These are phyloP conservation scores for Monosporascus sp. DNA, from an alignment of 2,329 filamentous ascomycete genomes.

Conservation along the genomic window DNA sequence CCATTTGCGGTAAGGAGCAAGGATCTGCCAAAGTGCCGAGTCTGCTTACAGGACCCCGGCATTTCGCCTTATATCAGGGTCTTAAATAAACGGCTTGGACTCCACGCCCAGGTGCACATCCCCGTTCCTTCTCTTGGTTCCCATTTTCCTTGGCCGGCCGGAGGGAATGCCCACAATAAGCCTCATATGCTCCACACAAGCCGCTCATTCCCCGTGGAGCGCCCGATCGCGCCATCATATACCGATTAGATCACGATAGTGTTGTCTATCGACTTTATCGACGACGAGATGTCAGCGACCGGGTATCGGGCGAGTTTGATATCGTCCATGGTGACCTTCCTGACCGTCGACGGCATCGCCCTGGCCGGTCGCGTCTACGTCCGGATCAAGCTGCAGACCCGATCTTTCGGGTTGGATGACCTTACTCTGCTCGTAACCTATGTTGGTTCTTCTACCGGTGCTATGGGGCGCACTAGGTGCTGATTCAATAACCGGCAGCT, in stretches of 20 bases:
- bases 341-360: slow-evolving; percentile 18
- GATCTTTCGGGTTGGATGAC: slow-evolving; percentile 26
- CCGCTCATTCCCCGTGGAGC: not conserved
- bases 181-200: too few species aligned
- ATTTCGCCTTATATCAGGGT: too few species aligned
- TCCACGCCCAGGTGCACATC: too few species aligned
- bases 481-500: slow-evolving; percentile 12
- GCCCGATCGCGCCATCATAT: not conserved
- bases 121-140: too few species aligned
- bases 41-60: too few species aligned
- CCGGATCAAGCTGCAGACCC: slow-evolving; percentile 19
- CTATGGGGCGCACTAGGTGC: not conserved
- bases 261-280: not conserved
- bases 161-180: too few species aligned
- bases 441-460: slow-evolving; percentile 9
- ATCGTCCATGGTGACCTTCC: slow-evolving; percentile 21
- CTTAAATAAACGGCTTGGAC: too few species aligned
- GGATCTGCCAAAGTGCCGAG: not conserved
- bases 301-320: slow-evolving; percentile 15
- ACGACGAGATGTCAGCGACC: slow-evolving; percentile 1
- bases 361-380: slow-evolving; percentile 24
- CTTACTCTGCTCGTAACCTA: slow-evolving; percentile 21
- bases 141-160: too few species aligned
- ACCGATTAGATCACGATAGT: not conserved
- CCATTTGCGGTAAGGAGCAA: not conserved